Evolutionary conservation across 2,329 filamentous ascomycete genomes (phyloP), one percentile per base, ranked within the genome.

Genomic region (Pseudocercospora musae): DNA sequence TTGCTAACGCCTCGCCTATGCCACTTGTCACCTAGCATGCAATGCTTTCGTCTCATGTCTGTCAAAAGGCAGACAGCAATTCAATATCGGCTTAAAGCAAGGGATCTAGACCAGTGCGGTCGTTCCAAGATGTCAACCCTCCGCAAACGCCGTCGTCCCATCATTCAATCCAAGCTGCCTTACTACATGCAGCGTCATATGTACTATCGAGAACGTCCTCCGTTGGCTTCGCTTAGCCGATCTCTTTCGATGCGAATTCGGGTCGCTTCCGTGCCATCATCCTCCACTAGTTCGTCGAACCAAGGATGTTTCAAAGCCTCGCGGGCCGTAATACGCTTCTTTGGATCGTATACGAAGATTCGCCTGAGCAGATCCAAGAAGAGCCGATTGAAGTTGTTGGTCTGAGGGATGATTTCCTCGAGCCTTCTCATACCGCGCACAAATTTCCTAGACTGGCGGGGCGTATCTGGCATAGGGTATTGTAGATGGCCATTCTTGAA

Each of bases 321-420:
- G 66, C 87, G 85, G 64, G 86, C 86, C 0, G 85, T 86, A 67
- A 89, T 87, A 23, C 86, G 81, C 67, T 83, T 82, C 72, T 86
- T 86, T 6, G 86, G 86, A 64, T 89, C 86, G 71, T 88, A 89
- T 20, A 88, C 83, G 68, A 89, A 89, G 70, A 89, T 88, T 67
- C 79, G 81, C 63, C 81, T 79, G 4, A 89, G 78, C 5, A 89
- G 78, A 66, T 88, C 85, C 53, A 88, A 81, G 75, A 89, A 87
- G 57, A 84, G 79, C 60, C 81, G 79, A 74, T 88, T 88, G 76
- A 89, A 89, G 20, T 79, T 73, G 40, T 67, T 74, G 63, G 80
- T 83, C 40, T 80, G 78, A 4, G 85, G 85, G 62, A 89, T 88
- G 69, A 86, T 87, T 66, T 88, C 85, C 83, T 89, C 72, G 25